Base-by-base conservation (phyloP, 306 rosid species). In the Erythrophleum fordii region DNA sequence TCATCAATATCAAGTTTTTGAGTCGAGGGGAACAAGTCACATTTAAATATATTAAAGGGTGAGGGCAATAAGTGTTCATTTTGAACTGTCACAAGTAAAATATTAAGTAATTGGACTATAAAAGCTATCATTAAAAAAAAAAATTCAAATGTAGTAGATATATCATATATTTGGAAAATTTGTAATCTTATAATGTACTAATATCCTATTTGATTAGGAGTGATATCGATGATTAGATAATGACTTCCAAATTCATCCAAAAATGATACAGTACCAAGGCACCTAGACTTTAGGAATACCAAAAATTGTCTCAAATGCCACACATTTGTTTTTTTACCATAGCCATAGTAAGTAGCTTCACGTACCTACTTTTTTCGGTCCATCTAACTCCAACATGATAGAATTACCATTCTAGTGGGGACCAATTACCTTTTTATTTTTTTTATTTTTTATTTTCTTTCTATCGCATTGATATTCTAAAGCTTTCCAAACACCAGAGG, bases 401-500 rank as follows among this genome's bases (percentile, higher is more conserved):
- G 22, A 28, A 29, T 74, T 42, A 71, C 55, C 41, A 61, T 62
- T 31, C 53, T 5, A 16, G 41, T 1, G 26, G 75, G 80, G 75
- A 62, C 79, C 51, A 46, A 14, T 14, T 10, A 26, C 8, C 31
- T 18, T 25, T 35, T 14, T n/a, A n/a, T n/a, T n/a, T n/a, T n/a
- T n/a, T n/a, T n/a, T n/a, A n/a, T n/a, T n/a, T n/a, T n/a, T n/a
- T n/a, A n/a, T n/a, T 5, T 42, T 26, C 23, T 58, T 23, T 29
- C 22, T 28, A 26, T 42, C 70, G 25, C 45, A 17, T 17, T 26
- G 34, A 58, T 25, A 5, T 75, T 14, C 69, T 60, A 45, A 56
- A 68, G 81, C 81, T 82, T 69, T 76, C 68, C 39, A 45, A 48
- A 76, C 72, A 82, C 60, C 74, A 51, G 75, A 70, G 75, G 37